A percentile compares a stretch with the other conserved stretches of the same genome.
Evolutionary conservation across 169 alveolate genomes (phyloP).

Genomic region (Eimeria mitis): DNA sequence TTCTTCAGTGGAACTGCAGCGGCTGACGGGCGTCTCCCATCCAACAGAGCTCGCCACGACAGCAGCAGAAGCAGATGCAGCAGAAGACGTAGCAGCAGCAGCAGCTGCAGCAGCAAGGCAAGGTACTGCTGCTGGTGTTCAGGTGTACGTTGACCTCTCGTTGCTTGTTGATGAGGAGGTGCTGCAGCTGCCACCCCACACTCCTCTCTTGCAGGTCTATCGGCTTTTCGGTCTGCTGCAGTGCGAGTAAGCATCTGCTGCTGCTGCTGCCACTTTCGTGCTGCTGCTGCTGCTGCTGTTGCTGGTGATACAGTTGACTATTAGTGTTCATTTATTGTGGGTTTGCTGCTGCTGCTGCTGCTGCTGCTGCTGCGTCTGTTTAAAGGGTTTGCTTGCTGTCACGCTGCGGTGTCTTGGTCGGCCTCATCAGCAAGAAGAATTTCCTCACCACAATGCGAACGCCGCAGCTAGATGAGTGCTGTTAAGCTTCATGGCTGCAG

Average conservation of each 20-base stretch:
- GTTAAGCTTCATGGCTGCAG: background rate
- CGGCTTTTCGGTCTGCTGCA: constrained; percentile 64
- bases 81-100: background rate
- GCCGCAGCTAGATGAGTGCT: constrained; percentile 53
- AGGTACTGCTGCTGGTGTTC: constrained; percentile 19
- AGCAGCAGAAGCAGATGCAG: constrained; percentile 21
- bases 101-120: constrained; percentile 35
- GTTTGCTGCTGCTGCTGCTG: background rate
- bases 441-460: constrained; percentile 63
- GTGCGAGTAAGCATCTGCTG: constrained; percentile 1
- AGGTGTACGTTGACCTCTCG: constrained; percentile 69
- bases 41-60: constrained; percentile 5
- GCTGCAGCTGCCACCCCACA: constrained; percentile 81
- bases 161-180: constrained; percentile 68
- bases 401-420: constrained; percentile 72
- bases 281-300: background rate
- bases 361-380: background rate
- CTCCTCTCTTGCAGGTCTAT: constrained; percentile 73
- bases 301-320: background rate
- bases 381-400: constrained; percentile 75
- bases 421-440: constrained; percentile 75
- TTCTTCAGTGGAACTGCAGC: constrained; percentile 19
- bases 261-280: background rate
- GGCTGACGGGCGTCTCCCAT: constrained; percentile 20
- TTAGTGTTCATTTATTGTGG: background rate